Base-by-base conservation (phyloP, 768 basidiomycete species). In the Royoungia palumana region DNA sequence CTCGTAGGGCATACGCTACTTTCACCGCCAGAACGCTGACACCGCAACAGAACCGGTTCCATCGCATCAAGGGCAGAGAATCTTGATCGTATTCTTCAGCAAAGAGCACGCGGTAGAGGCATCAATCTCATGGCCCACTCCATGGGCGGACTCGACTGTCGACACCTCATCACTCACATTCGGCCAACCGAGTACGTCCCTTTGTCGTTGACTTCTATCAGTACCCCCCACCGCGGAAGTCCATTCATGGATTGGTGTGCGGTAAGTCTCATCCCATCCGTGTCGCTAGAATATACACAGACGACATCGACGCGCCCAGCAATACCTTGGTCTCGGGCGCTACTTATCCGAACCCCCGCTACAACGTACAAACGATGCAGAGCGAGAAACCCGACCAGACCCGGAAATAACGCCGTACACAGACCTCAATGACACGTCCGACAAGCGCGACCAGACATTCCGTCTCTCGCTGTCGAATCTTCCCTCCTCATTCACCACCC, bases 191-290 rank as follows among this genome's bases (percentile, higher is more conserved):
- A 87, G 43, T 98, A 98, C 69, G 77, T 77, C 2, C 94, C 96
- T 1, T 69, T 93, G 25, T 94, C 91, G 7, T 72, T 99, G 50
- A 97, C 89, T 1, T 89, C 85, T 19, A 79, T 99, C 55, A 83
- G 85, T 21, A 98, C 96, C 0, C 96, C 96, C 14, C 96, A 99
- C 65, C 80, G 92, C 16, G 95, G 96, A 28, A 92, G 89, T 58
- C 94, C 95, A 1, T 98, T 99, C 69, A 99, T 99, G 96, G 92
- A 96, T 65, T 99, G 96, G 96, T 98, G 95, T 72, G 77, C 82
- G 41, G 90, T 89, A 60, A 61, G 87, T 28, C 40, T 35, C 24
- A 32, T 45, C 50, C 22, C 42, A 32, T 51, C 47, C 47, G 50
- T 42, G 9, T 51, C 32, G 1, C 9, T 28, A 39, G 55, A 44